phyloP scores from a whole-genome alignment of 345 rosid genomes.

The Pistacia vera region DNA sequence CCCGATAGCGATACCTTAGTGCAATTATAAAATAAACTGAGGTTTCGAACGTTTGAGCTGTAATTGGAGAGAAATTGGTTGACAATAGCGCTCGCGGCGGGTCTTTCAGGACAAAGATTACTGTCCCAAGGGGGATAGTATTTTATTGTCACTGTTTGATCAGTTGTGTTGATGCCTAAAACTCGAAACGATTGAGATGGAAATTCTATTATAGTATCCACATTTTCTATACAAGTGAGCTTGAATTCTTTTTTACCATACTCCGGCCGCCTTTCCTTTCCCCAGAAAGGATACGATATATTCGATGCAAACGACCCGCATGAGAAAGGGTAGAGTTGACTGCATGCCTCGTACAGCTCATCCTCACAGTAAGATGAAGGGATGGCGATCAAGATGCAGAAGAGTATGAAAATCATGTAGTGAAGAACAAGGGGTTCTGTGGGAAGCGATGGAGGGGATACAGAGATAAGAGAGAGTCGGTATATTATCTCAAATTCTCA shows the following conservation, averaged over 20 bases:
- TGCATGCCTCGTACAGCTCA: background rate
- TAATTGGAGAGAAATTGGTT: background rate
- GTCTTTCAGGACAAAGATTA: conserved; percentile 24
- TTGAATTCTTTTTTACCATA: conserved; percentile 41
- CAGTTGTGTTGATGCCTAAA: fast-evolving
- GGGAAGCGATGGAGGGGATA: no score
- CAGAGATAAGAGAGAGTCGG: no score
- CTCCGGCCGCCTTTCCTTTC: conserved; percentile 8
- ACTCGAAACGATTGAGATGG: background rate
- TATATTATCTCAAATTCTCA: no score
- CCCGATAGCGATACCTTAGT: fast-evolving
- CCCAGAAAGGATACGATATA: conserved; percentile 54
- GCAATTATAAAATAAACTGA: conserved; percentile 41
- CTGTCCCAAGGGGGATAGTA: no score
- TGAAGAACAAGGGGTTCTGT: no score
- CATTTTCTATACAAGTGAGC: conserved; percentile 25
- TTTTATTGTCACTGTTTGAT: conserved; percentile 17
- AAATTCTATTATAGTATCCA: background rate
- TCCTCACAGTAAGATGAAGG: background rate
- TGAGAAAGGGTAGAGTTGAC: no score
- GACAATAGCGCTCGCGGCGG: background rate
- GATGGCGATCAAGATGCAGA: background rate
- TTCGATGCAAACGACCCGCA: background rate
- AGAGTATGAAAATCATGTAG: background rate
- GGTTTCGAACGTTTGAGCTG: background rate